Percentiles rank a stretch among this genome's conserved stretches.
phyloP scores from a whole-genome alignment of 208 protist genomes.

The Leishmania mexicana region DNA sequence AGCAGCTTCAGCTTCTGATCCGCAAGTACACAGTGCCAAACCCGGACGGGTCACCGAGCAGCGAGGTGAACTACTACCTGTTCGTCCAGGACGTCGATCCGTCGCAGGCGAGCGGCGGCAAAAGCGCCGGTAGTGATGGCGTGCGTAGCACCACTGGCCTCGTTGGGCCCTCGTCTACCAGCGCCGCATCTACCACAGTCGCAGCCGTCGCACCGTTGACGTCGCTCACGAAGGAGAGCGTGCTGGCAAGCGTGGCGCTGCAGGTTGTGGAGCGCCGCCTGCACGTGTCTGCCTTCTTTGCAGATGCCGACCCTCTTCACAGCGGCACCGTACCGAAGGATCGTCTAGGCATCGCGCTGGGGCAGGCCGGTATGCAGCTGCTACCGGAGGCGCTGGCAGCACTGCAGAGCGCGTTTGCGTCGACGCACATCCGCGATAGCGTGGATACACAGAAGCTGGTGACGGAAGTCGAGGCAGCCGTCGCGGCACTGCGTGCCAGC shows the following conservation, averaged over 20 bases:
- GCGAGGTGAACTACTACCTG: conserved; percentile 88
- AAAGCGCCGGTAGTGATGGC: not conserved
- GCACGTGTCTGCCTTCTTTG: conserved; percentile 68
- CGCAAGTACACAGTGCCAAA: conserved; percentile 76
- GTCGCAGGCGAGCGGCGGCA: conserved; percentile 27
- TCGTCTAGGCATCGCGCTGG: conserved; percentile 71
- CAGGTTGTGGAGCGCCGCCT: conserved; percentile 67
- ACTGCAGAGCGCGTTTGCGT: conserved; percentile 51
- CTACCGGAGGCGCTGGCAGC: conserved; percentile 41
- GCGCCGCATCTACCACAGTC: not conserved
- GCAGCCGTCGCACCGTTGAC: not conserved
- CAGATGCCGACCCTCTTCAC: conserved; percentile 85
- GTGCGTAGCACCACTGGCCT: not conserved
- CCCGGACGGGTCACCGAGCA: conserved; percentile 61
- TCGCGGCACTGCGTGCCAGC: conserved; percentile 1
- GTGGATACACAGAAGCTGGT: conserved; percentile 53
- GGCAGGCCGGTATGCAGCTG: conserved; percentile 63
- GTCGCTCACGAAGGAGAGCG: conserved; percentile 22
- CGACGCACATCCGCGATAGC: conserved; percentile 21
- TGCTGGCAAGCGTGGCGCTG: conserved; percentile 55
- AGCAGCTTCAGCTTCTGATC: conserved; percentile 80
- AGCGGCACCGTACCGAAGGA: conserved; percentile 52
- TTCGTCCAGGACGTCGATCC: conserved; percentile 89
- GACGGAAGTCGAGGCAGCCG: conserved; percentile 37
- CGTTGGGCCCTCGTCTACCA: not conserved